Evolutionary conservation across 148 eudicot genomes (phyloP).

Genomic region (Agrostemma githago): DNA sequence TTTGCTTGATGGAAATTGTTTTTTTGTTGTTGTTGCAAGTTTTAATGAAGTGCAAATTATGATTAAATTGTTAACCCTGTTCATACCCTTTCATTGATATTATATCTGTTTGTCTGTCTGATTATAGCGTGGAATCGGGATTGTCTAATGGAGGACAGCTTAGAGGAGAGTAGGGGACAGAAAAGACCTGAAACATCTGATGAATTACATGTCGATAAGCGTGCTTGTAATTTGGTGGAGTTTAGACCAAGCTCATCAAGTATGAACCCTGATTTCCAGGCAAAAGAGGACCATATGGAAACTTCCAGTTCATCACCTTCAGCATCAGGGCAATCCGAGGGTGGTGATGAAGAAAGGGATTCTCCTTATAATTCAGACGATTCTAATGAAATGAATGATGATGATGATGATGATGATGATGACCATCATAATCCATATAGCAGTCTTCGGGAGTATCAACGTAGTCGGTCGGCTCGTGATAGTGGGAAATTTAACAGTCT

Average conservation of each 20-base stretch:
- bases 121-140: constrained; percentile 15
- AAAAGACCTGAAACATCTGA: constrained; percentile 61
- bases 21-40: not conserved
- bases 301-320: constrained; percentile 71
- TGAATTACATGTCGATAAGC: constrained; percentile 75
- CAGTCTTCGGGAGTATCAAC: constrained; percentile 49
- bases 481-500: constrained; percentile 47
- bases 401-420: constrained; percentile 39
- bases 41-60: not conserved
- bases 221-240: constrained; percentile 75
- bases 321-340: constrained; percentile 67
- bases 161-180: constrained; percentile 77
- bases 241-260: constrained; percentile 67
- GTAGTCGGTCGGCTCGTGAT: constrained; percentile 43
- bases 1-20: not conserved
- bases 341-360: constrained; percentile 67
- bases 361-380: constrained; percentile 81
- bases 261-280: constrained; percentile 43
- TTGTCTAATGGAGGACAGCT: constrained; percentile 22
- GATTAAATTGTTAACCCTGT: not conserved
- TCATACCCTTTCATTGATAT: not conserved
- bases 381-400: constrained; percentile 45
- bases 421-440: constrained; percentile 38
- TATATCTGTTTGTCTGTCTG: not conserved
- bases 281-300: constrained; percentile 64